These are phyloP conservation scores for Penicillium sclerotiorum DNA, from an alignment of 2,329 filamentous ascomycete genomes.

Conservation along the genomic window DNA sequence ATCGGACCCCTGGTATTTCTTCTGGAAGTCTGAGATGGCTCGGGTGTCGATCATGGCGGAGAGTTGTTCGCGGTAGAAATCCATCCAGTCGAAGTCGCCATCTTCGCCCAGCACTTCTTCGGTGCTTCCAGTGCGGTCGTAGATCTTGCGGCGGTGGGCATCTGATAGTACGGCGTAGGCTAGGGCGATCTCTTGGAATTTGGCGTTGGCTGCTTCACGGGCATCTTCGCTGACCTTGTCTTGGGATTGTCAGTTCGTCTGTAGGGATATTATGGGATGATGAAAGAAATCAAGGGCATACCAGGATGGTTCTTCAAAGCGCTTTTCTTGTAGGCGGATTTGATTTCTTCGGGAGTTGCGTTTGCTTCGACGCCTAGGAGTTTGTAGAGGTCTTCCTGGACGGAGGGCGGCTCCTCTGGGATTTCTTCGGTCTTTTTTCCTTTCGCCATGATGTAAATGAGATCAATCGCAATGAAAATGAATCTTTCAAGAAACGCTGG, in stretches of 20 bases:
- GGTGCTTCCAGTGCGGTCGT: constrained; percentile 88
- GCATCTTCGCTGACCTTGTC: constrained; percentile 75
- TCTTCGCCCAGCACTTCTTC: constrained; percentile 74
- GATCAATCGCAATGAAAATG: too few relatives aligned
- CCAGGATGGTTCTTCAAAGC: constrained; percentile 86
- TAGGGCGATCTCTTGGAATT: constrained; percentile 89
- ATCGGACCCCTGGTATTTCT: constrained; percentile 79
- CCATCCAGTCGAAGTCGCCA: constrained; percentile 83
- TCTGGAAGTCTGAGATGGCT: constrained; percentile 73
- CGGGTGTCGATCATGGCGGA: constrained; percentile 73
- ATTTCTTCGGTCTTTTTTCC: constrained; percentile 11
- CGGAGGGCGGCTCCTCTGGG: constrained; percentile 45
- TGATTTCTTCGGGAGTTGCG: constrained; percentile 78
- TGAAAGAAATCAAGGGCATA: too few relatives aligned
- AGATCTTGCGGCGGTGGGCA: constrained; percentile 74
- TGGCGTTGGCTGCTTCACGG: constrained; percentile 72
- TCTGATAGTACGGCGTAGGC: constrained; percentile 94
- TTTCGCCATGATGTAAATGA: constrained; percentile 20
- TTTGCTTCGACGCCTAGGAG: constrained; percentile 71
- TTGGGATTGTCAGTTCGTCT: constrained; percentile 35
- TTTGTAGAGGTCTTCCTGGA: constrained; percentile 66
- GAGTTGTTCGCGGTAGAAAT: constrained; percentile 86
- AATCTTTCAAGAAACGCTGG: too few relatives aligned
- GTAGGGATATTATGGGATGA: too few relatives aligned
- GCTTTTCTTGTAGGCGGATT: constrained; percentile 86